Conservation (phyloP, 768 basidiomycete species). For the Dentipellis sp. region DNA sequence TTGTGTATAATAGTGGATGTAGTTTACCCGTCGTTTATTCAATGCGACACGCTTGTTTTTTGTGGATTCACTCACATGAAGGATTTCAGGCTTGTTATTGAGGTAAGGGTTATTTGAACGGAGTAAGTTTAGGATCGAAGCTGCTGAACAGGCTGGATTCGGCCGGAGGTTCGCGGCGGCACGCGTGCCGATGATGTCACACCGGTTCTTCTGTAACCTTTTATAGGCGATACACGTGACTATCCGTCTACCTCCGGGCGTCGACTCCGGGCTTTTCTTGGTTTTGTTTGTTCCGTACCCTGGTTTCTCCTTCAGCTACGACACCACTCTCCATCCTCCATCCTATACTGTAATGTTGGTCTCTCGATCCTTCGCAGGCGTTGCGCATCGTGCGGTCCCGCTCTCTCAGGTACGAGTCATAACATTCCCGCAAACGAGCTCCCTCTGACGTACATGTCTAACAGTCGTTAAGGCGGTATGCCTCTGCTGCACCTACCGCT, state of each 20-base stretch:
- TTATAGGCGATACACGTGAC: background rate
- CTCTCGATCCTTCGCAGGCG: constrained; percentile 44
- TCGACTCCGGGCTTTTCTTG: background rate
- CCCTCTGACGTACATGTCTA: constrained; percentile 7
- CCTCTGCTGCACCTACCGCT: constrained; percentile 73
- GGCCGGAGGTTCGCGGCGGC: too few species aligned
- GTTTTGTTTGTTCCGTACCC: background rate
- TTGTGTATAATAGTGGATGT: too few species aligned
- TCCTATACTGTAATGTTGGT: constrained; percentile 41
- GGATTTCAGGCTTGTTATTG: too few species aligned
- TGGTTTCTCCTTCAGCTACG: background rate
- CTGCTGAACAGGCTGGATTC: too few species aligned
- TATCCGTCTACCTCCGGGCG: background rate
- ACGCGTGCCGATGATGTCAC: too few species aligned
- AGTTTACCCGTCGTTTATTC: too few species aligned
- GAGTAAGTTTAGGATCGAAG: too few species aligned
- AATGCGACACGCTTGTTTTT: too few species aligned
- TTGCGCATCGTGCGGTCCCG: constrained; percentile 43
- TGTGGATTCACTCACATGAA: too few species aligned
- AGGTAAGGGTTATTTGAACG: too few species aligned
- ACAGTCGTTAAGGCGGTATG: constrained; percentile 54
- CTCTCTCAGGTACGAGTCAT: constrained; percentile 35
- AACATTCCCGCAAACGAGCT: background rate
- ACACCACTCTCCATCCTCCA: constrained; percentile 6
- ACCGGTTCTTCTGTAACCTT: too few species aligned